A percentile compares a stretch with the other conserved stretches of the same genome.
These are phyloP conservation scores for Metschnikowia henanensis DNA, from an alignment of 805 yeast species.

Conservation along the genomic window DNA sequence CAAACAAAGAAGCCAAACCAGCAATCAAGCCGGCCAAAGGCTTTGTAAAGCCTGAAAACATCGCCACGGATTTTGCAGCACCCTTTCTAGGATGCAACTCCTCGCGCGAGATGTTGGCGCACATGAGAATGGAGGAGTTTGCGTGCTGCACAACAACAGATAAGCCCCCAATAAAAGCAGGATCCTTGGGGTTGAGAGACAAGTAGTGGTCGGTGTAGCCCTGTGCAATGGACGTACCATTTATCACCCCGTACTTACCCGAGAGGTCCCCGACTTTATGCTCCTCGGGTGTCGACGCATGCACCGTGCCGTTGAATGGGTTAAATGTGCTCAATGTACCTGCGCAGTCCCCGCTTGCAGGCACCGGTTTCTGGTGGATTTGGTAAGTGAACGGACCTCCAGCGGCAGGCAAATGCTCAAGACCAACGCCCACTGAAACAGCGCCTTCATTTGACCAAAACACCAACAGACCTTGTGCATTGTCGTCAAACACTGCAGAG, in stretches of 20 bases:
- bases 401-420: constrained; percentile 30
- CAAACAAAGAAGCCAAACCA: background rate
- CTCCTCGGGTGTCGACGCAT: constrained; percentile 23
- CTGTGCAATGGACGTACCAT: constrained; percentile 25
- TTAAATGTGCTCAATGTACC: constrained; percentile 38
- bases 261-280: constrained; percentile 40
- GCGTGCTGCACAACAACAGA: constrained; percentile 38
- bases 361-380: constrained; percentile 38
- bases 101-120: constrained; percentile 37
- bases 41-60: background rate
- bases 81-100: constrained; percentile 1
- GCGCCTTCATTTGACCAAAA: constrained; percentile 34
- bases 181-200: constrained; percentile 29
- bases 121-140: constrained; percentile 34
- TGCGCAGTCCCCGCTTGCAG: constrained; percentile 32
- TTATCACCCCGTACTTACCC: constrained; percentile 38
- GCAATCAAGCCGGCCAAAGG: background rate
- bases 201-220: constrained; percentile 31
- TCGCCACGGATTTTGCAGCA: constrained; percentile 1
- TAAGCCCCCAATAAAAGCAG: constrained; percentile 27
- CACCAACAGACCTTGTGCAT: constrained; percentile 29
- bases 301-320: constrained; percentile 36
- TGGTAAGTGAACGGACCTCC: constrained; percentile 45
- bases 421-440: constrained; percentile 32
- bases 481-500: constrained; percentile 25